Evolutionary conservation across 2,329 filamentous ascomycete species (phyloP), one percentile per base, ranked within the genome.

Genomic region (Rutstroemia sp.): DNA sequence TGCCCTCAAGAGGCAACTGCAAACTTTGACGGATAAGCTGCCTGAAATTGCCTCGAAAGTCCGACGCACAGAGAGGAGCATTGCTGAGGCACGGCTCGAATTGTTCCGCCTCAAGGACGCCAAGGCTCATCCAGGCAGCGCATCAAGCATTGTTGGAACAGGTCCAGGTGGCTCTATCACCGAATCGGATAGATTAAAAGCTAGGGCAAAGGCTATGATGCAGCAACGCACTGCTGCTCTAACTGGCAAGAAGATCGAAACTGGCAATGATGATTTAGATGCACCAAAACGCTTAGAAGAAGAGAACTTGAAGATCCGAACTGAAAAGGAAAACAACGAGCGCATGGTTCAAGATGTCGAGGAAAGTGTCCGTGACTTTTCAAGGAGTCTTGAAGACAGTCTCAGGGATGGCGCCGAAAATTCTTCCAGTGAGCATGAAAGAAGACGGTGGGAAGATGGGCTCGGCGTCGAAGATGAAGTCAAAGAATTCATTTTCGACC

Each of bases 201-300:
- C 94, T 38, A 85, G 92, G 64, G 92, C 94, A 34, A 95, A 92
- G 74, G 92, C 92, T 41, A 95, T 96, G 85, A 99, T 99, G 94
- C 92, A 97, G 74, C 92, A 96, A 67, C 87, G 94, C 58, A 92
- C 94, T 63, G 94, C 94, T 56, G 92, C 94, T 18, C 75, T 99
- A 61, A 90, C 91, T 21, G 94, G 94, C 57, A 90, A 87, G 71
- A 91, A 92, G 69, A 77, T 85, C 48, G 84, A 89, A 39, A 71
- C 77, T 2, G 76, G 75, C 47, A 81, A 86, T 59, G 89, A 95
- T 62, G 87, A 92, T 61, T 79, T 81, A 25, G 89, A 88, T 61
- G 90, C 89, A 3, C 85, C 91, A 48, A 88, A 90, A 73, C 84
- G 94, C 37, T 73, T 97, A 16, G 94, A 97, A 70, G 88, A 95